These are phyloP conservation scores for Tuctoria greenei DNA, from an alignment of 176 grass and related monocot species.

Conservation along the genomic window DNA sequence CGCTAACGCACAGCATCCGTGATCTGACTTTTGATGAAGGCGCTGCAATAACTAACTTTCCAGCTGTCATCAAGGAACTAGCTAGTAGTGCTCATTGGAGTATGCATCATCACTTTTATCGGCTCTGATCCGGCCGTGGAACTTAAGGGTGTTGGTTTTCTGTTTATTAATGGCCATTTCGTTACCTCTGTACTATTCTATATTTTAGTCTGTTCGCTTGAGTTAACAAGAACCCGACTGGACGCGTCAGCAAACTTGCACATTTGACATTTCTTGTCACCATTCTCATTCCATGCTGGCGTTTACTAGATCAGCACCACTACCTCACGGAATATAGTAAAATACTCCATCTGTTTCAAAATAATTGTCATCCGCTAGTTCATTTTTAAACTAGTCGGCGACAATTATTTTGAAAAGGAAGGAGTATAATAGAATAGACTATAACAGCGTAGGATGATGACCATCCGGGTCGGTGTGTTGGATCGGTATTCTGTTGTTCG, in stretches of 20 bases:
- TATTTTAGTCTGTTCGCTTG: neutral
- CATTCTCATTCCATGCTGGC: neutral
- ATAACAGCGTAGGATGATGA: neutral
- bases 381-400: too few species aligned
- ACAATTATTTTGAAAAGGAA: too few species aligned
- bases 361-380: too few species aligned
- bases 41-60: neutral
- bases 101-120: neutral
- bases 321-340: neutral
- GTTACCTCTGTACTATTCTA: neutral
- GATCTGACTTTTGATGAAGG: neutral
- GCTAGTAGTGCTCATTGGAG: neutral
- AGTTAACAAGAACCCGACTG: neutral
- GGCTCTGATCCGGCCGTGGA: neutral
- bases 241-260: slow-evolving; percentile 25
- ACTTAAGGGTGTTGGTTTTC: neutral
- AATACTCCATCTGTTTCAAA: too few species aligned
- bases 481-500: slow-evolving; percentile 28
- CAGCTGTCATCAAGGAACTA: neutral
- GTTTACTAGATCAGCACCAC: slow-evolving; percentile 17
- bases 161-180: neutral
- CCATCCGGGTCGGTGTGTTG: neutral
- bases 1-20: neutral
- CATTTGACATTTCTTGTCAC: slow-evolving; percentile 35
- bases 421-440: too few species aligned